Conservation (phyloP, 2,329 filamentous ascomycete species). For the Fusarium sp. region DNA sequence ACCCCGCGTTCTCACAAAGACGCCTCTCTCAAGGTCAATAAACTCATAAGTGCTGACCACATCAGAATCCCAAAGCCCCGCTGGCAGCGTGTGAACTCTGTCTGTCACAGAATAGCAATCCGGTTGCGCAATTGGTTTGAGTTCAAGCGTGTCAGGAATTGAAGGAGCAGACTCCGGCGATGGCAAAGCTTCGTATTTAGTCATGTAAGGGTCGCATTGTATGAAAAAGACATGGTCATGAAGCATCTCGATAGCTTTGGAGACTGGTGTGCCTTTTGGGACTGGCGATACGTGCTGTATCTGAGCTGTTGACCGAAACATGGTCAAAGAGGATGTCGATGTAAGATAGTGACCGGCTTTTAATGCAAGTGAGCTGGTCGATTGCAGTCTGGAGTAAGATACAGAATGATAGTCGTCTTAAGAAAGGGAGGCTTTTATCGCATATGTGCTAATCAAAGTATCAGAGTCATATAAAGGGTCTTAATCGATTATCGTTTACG, state of each 20-base stretch:
- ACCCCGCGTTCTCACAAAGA: slow-evolving; percentile 63
- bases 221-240: slow-evolving; percentile 65
- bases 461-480: no score
- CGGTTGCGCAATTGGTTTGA: slow-evolving; percentile 44
- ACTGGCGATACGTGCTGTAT: slow-evolving; percentile 58
- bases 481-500: neutral
- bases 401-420: neutral
- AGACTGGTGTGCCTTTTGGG: slow-evolving; percentile 51
- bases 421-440: neutral
- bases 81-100: slow-evolving; percentile 63
- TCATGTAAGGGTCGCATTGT: slow-evolving; percentile 63
- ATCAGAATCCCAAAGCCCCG: slow-evolving; percentile 65
- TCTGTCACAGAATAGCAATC: slow-evolving; percentile 61
- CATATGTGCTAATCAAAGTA: neutral
- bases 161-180: slow-evolving; percentile 18
- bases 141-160: slow-evolving; percentile 46
- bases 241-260: slow-evolving; percentile 57
- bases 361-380: neutral
- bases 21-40: slow-evolving; percentile 59
- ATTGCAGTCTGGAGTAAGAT: neutral
- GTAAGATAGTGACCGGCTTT: neutral
- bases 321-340: slow-evolving; percentile 13
- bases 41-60: slow-evolving; percentile 67
- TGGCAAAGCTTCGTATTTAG: slow-evolving; percentile 54
- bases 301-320: slow-evolving; percentile 58